A percentile compares a stretch with the other conserved stretches of the same genome.
phyloP scores from a whole-genome alignment of 2,329 filamentous ascomycete genomes.

The Nemania sp. region DNA sequence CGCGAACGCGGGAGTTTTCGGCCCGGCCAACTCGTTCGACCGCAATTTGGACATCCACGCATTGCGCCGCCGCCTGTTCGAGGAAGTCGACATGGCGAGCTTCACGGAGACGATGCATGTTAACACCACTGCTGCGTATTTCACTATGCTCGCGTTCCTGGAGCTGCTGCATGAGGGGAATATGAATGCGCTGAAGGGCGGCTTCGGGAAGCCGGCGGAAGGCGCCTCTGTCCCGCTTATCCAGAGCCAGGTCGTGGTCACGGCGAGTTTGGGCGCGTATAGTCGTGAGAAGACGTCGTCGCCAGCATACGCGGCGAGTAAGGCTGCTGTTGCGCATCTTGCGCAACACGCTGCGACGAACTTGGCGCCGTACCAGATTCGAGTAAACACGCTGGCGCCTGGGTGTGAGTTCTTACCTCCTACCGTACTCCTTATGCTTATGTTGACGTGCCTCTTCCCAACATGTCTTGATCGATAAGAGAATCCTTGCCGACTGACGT shows the following conservation, averaged over 20 bases:
- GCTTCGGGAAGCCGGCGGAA: conserved; percentile 47
- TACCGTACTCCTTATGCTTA: not conserved
- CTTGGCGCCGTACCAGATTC: conserved; percentile 68
- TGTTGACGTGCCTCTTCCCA: not conserved
- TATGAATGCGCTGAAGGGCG: conserved; percentile 52
- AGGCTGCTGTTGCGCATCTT: conserved; percentile 75
- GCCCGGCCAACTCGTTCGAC: conserved; percentile 59
- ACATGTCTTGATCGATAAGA: not conserved
- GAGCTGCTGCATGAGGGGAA: conserved; percentile 73
- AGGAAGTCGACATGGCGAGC: conserved; percentile 56
- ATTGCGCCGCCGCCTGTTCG: conserved; percentile 55
- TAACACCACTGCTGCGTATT: conserved; percentile 75
- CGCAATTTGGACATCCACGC: conserved; percentile 60
- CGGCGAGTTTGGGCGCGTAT: conserved; percentile 68
- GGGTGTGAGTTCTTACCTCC: conserved; percentile 51
- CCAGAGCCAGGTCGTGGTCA: conserved; percentile 66
- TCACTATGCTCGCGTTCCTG: conserved; percentile 75
- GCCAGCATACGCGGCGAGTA: conserved; percentile 51
- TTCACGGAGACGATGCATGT: conserved; percentile 70
- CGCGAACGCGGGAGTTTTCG: conserved; percentile 34
- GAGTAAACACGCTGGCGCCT: conserved; percentile 62
- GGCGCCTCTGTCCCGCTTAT: conserved; percentile 45
- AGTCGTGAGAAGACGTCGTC: conserved; percentile 18
- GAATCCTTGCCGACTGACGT: not conserved
- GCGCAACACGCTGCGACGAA: conserved; percentile 74